Evolutionary conservation across 768 basidiomycete genomes (phyloP).

Genomic region (Boletus sp.): DNA sequence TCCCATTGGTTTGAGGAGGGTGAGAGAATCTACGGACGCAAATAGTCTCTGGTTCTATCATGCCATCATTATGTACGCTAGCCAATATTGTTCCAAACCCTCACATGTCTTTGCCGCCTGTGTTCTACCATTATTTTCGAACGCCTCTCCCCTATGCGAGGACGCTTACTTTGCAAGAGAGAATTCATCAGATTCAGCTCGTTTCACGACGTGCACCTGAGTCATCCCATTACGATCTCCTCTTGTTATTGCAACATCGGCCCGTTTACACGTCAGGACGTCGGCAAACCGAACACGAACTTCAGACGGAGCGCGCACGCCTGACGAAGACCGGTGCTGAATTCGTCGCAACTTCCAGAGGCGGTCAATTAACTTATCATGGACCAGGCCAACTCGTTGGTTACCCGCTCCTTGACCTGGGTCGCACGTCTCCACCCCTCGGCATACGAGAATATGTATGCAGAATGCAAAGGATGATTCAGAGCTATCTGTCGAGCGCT

Average conservation of each 20-base stretch:
- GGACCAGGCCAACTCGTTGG: conserved; percentile 97
- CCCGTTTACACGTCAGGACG: conserved; percentile 97
- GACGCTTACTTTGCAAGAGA: conserved; percentile 70
- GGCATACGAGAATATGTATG: conserved; percentile 83
- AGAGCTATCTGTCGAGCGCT: conserved; percentile 55
- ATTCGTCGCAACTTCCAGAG: conserved; percentile 77
- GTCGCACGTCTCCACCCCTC: conserved; percentile 69
- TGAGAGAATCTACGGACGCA: neutral
- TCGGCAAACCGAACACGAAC: conserved; percentile 65
- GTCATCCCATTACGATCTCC: conserved; percentile 51
- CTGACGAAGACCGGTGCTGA: conserved; percentile 83
- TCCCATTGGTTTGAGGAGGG: neutral
- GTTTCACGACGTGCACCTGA: conserved; percentile 42
- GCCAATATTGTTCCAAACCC: neutral
- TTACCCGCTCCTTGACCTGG: conserved; percentile 90
- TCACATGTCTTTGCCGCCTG: conserved; percentile 47
- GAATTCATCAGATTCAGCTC: conserved; percentile 66
- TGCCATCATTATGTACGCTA: neutral
- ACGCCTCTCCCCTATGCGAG: conserved; percentile 75
- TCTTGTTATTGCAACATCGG: conserved; percentile 83
- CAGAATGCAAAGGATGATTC: conserved; percentile 70
- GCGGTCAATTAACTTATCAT: conserved; percentile 95
- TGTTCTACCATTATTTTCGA: conserved; percentile 76
- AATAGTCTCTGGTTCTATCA: neutral
- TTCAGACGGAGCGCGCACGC: conserved; percentile 58